Conservation (phyloP, 129 eudicot genomes). For the Cynara cardunculus region DNA sequence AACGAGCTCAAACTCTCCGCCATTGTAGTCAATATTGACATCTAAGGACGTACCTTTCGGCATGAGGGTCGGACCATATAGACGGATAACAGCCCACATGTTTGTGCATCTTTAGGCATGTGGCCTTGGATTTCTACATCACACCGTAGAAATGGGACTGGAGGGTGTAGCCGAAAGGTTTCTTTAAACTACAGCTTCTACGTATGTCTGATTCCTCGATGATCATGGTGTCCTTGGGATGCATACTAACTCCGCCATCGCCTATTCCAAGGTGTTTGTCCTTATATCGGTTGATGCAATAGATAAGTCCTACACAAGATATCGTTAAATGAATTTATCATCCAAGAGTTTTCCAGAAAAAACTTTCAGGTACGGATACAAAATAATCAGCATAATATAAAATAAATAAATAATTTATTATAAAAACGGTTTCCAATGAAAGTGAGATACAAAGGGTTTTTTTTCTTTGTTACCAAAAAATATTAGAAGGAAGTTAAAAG, state of each 20-base stretch:
- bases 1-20: constrained; percentile 37
- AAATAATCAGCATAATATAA: too few species aligned
- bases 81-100: constrained; percentile 26
- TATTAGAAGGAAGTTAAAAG: too few species aligned
- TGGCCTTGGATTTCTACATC: constrained; percentile 19
- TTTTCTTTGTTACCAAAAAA: too few species aligned
- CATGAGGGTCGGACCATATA: constrained; percentile 15
- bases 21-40: constrained; percentile 20
- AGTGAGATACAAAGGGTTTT: too few species aligned
- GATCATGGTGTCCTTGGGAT: not conserved
- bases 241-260: constrained; percentile 30
- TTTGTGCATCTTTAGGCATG: constrained; percentile 27
- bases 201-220: constrained; percentile 36
- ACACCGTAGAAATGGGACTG: constrained; percentile 30
- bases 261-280: constrained; percentile 42
- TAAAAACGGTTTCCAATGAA: not conserved
- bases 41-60: constrained; percentile 46
- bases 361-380: not conserved
- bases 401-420: too few species aligned
- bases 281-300: constrained; percentile 33
- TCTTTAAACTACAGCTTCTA: constrained; percentile 42
- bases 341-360: too few species aligned
- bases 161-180: constrained; percentile 49
- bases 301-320: constrained; percentile 31
- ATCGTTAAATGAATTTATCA: not conserved